phyloP scores from a whole-genome alignment of 1,284 basidiomycete species.

The Pseudozyma thailandica region DNA sequence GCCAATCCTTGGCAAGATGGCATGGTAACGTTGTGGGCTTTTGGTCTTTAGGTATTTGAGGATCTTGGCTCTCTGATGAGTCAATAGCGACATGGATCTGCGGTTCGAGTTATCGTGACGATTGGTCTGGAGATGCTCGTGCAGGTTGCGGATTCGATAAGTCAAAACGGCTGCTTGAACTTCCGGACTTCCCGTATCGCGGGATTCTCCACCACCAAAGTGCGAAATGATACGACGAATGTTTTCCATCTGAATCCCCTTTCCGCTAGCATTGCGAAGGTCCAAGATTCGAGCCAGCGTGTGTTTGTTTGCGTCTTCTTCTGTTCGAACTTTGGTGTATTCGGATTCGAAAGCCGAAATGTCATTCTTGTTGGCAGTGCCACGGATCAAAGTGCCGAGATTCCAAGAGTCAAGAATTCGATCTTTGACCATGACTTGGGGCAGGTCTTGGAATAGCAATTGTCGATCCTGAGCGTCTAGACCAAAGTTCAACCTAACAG shows the following conservation, averaged over 20 bases:
- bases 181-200: slow-evolving; percentile 82
- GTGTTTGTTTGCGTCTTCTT: slow-evolving; percentile 75
- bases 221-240: slow-evolving; percentile 79
- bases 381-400: slow-evolving; percentile 40
- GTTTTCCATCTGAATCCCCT: slow-evolving; percentile 86
- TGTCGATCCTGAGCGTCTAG: slow-evolving; percentile 49
- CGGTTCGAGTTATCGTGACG: slow-evolving; percentile 84
- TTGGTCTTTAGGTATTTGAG: slow-evolving; percentile 81
- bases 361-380: slow-evolving; percentile 46
- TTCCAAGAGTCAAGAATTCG: slow-evolving; percentile 54
- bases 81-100: slow-evolving; percentile 77
- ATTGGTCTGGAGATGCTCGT: slow-evolving; percentile 76
- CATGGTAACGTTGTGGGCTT: slow-evolving; percentile 79
- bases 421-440: slow-evolving; percentile 63
- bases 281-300: slow-evolving; percentile 80
- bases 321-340: slow-evolving; percentile 51
- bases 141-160: slow-evolving; percentile 83
- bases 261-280: slow-evolving; percentile 84
- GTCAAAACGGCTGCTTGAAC: slow-evolving; percentile 92
- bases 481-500: slow-evolving; percentile 63
- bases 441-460: slow-evolving; percentile 62
- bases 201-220: slow-evolving; percentile 73
- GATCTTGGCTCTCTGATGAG: slow-evolving; percentile 84
- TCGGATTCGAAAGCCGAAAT: slow-evolving; percentile 48
- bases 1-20: slow-evolving; percentile 78